Evolutionary conservation across 257 asterid genomes (phyloP).

Genomic region (Solanum ahanhuiri): DNA sequence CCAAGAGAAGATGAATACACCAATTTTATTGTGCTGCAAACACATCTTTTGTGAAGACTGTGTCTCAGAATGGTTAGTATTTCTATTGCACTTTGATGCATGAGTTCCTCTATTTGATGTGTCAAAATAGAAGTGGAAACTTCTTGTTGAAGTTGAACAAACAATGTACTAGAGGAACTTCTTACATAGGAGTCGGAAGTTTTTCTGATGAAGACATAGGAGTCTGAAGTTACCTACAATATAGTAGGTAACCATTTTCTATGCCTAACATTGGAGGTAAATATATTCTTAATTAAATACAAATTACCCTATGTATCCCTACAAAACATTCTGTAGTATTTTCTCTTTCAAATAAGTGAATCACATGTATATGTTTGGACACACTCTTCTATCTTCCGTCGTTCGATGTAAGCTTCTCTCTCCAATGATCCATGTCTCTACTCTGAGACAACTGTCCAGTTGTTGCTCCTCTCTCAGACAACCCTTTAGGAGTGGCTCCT

Average conservation of each 20-base stretch:
- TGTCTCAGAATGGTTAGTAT: constrained; percentile 58
- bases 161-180: neutral
- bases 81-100: neutral
- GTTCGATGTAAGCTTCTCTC: neutral
- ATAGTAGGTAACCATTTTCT: neutral
- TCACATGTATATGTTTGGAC: neutral
- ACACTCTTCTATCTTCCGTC: neutral
- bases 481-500: neutral
- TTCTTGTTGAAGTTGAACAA: neutral
- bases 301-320: neutral
- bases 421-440: neutral
- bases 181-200: neutral
- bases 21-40: constrained; percentile 48
- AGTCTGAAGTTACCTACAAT: neutral
- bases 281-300: neutral
- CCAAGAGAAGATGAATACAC: constrained; percentile 68
- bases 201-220: neutral
- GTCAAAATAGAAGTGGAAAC: neutral
- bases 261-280: neutral
- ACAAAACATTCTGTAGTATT: neutral
- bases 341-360: neutral
- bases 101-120: neutral
- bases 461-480: neutral
- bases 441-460: neutral
- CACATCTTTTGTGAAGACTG: constrained; percentile 76